Conservation (phyloP, 2,329 filamentous ascomycete species). For the Sclerotinia subarctica region DNA sequence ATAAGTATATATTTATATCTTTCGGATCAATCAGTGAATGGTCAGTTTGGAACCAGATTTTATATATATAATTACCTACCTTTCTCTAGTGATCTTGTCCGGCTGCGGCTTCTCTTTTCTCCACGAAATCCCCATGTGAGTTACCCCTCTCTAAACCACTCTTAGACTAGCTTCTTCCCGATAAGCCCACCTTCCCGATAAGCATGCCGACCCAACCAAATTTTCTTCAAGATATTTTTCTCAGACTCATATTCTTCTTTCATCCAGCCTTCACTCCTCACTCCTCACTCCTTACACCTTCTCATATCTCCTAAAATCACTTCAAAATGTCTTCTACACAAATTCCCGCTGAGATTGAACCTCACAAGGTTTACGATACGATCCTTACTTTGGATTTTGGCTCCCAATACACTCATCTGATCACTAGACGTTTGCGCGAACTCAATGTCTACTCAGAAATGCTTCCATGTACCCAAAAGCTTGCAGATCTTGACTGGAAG, state of each 20-base stretch:
- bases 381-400: constrained; percentile 72
- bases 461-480: constrained; percentile 81
- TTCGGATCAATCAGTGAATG: too few relatives aligned
- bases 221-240: constrained; percentile 14
- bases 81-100: too few relatives aligned
- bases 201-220: constrained; percentile 7
- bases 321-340: constrained; percentile 10
- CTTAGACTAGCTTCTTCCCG: neutral
- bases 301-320: neutral
- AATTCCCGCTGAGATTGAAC: constrained; percentile 24
- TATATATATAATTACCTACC: too few relatives aligned
- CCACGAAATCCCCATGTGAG: constrained; percentile 11
- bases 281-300: neutral
- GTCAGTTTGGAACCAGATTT: neutral
- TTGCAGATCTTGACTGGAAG: constrained; percentile 71
- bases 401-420: constrained; percentile 69
- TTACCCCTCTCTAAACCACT: constrained; percentile 15
- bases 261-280: neutral
- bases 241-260: neutral
- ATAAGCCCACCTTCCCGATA: constrained; percentile 7
- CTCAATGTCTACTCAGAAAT: constrained; percentile 84
- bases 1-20: too few relatives aligned
- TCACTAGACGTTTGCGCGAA: constrained; percentile 63
- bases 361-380: constrained; percentile 45
- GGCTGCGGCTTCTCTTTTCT: neutral